Percentiles rank a stretch among this genome's conserved stretches.
Conservation (phyloP, 2,329 filamentous ascomycete genomes). For the Fusarium siculi region DNA sequence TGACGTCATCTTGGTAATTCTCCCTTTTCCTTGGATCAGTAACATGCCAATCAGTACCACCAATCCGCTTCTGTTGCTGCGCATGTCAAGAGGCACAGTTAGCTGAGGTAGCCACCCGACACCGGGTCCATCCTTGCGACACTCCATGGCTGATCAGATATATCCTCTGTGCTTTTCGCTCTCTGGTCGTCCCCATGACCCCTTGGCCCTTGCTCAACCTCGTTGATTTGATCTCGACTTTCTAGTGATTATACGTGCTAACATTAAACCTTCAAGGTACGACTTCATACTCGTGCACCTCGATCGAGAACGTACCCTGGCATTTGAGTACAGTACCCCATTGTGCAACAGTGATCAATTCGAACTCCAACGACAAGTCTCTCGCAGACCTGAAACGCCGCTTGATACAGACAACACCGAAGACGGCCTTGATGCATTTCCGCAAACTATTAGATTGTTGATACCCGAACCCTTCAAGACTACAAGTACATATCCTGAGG, state of each 20-base stretch:
- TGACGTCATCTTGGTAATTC: slow-evolving; percentile 45
- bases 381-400: neutral
- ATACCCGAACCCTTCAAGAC: neutral
- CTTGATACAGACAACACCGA: neutral
- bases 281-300: neutral
- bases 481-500: neutral
- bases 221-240: slow-evolving; percentile 2
- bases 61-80: slow-evolving; percentile 19
- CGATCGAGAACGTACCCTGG: neutral
- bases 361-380: neutral
- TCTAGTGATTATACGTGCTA: slow-evolving; percentile 12
- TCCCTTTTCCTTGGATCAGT: slow-evolving; percentile 26
- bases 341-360: neutral
- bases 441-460: neutral
- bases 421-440: slow-evolving; percentile 14
- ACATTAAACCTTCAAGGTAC: slow-evolving; percentile 2
- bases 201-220: neutral
- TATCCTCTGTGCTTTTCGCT: neutral
- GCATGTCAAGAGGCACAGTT: slow-evolving; percentile 9
- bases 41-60: slow-evolving; percentile 21
- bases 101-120: slow-evolving; percentile 2
- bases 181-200: neutral
- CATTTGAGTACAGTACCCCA: neutral
- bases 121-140: slow-evolving; percentile 2
- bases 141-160: neutral